Conservation (phyloP, 805 yeast species). For the Metschnikowia gruessii region DNA sequence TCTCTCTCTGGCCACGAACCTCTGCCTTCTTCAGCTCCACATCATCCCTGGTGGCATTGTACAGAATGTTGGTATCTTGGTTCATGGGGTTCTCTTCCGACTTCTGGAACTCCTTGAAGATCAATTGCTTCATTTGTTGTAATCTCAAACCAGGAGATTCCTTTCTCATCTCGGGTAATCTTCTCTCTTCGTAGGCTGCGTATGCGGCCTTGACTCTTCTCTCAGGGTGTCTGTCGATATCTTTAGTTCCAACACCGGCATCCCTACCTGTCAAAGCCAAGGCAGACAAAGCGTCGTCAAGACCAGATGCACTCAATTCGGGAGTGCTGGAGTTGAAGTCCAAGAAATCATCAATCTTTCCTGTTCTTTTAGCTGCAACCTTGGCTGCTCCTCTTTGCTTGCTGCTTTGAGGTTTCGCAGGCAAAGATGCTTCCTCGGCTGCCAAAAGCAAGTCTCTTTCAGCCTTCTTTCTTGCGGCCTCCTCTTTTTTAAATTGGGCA, state of each 20-base stretch:
- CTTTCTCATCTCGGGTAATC: slow-evolving; percentile 68
- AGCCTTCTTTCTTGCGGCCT: slow-evolving; percentile 76
- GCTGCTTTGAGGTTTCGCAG: slow-evolving; percentile 49
- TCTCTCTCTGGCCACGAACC: slow-evolving; percentile 50
- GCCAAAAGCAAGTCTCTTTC: slow-evolving; percentile 67
- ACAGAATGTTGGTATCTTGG: slow-evolving; percentile 61
- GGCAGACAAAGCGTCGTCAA: slow-evolving; percentile 78
- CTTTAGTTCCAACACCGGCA: slow-evolving; percentile 56
- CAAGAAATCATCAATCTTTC: slow-evolving; percentile 67
- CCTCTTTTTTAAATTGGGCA: slow-evolving; percentile 66
- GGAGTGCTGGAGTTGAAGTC: slow-evolving; percentile 47
- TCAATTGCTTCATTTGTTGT: slow-evolving; percentile 71
- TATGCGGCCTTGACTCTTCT: slow-evolving; percentile 82
- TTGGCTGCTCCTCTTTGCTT: slow-evolving; percentile 69
- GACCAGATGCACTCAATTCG: slow-evolving; percentile 66
- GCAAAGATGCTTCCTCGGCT: slow-evolving; percentile 64
- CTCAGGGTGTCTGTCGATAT: slow-evolving; percentile 84
- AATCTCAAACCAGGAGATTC: slow-evolving; percentile 79
- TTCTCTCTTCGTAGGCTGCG: slow-evolving; percentile 64
- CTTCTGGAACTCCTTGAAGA: slow-evolving; percentile 78
- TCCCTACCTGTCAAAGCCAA: slow-evolving; percentile 59
- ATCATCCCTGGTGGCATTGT: slow-evolving; percentile 59
- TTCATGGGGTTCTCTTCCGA: slow-evolving; percentile 82
- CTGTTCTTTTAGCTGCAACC: slow-evolving; percentile 56
- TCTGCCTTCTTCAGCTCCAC: slow-evolving; percentile 45